phyloP scores from a whole-genome alignment of 768 basidiomycete species.

The Collybiopsis confluens region DNA sequence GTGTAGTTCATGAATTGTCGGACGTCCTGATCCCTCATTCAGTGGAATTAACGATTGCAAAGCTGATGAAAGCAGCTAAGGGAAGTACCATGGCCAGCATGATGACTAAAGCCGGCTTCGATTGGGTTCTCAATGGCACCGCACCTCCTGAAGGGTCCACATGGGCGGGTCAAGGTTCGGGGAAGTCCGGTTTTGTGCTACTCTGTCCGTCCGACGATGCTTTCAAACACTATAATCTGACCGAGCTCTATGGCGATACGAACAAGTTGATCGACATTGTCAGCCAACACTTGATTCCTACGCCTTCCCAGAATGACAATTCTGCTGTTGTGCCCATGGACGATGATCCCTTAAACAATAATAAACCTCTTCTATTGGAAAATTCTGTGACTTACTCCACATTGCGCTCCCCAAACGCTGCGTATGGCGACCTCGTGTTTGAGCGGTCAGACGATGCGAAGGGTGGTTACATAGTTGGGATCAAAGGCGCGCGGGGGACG shows the following conservation, averaged over 20 bases:
- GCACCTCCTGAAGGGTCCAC: slow-evolving; percentile 65
- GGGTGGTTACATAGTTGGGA: slow-evolving; percentile 59
- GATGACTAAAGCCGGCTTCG: slow-evolving; percentile 79
- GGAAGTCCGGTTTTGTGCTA: slow-evolving; percentile 72
- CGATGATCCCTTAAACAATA: slow-evolving; percentile 46
- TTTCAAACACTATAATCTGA: slow-evolving; percentile 84
- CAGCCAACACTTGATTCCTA: slow-evolving; percentile 72
- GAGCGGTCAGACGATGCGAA: slow-evolving; percentile 40
- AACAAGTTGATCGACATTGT: slow-evolving; percentile 57
- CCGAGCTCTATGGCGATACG: slow-evolving; percentile 56
- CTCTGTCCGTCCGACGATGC: slow-evolving; percentile 91
- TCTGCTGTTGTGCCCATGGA: neutral
- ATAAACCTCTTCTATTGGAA: slow-evolving; percentile 67
- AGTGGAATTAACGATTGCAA: slow-evolving; percentile 82
- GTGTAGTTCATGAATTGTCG: slow-evolving; percentile 86
- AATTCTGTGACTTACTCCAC: slow-evolving; percentile 75
- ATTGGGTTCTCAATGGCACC: slow-evolving; percentile 88
- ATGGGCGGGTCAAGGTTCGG: slow-evolving; percentile 52
- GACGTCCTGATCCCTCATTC: slow-evolving; percentile 84
- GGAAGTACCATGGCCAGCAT: slow-evolving; percentile 85
- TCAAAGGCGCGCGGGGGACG: slow-evolving; percentile 69
- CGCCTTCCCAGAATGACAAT: slow-evolving; percentile 19
- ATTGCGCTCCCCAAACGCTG: slow-evolving; percentile 58
- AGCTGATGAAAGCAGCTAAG: slow-evolving; percentile 85
- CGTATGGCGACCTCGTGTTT: slow-evolving; percentile 85